phyloP scores from a whole-genome alignment of 345 rosid species.

The Citrus reticulata region DNA sequence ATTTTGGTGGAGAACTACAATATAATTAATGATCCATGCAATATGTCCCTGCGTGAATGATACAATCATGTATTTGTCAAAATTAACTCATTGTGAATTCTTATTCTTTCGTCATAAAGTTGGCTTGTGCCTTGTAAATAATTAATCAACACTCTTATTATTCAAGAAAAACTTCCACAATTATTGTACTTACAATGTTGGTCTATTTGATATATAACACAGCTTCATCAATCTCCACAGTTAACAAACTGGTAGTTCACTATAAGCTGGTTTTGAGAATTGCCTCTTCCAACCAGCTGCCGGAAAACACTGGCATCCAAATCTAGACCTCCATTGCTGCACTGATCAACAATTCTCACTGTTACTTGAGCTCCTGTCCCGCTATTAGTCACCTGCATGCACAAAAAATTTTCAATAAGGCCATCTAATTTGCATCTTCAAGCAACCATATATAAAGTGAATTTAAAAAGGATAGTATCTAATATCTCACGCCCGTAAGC shows the following conservation, averaged over 20 bases:
- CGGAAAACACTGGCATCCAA: slow-evolving; percentile 46
- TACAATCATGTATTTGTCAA: no score
- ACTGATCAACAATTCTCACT: slow-evolving; percentile 66
- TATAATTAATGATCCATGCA: no score
- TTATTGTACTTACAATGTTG: no score
- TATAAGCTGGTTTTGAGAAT: neutral
- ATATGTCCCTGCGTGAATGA: no score
- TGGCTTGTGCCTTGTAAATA: no score
- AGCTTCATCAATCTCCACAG: neutral
- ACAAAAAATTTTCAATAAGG: neutral
- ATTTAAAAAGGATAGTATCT: neutral
- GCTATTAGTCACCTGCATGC: slow-evolving; percentile 48
- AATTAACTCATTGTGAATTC: no score
- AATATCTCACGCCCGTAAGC: slow-evolving; percentile 41
- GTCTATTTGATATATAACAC: no score
- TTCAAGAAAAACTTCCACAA: no score
- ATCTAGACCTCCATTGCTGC: slow-evolving; percentile 59
- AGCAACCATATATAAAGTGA: no score
- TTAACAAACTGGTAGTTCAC: neutral
- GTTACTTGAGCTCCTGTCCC: slow-evolving; percentile 36
- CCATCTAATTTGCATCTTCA: neutral
- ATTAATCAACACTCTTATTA: no score
- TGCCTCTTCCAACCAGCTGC: slow-evolving; percentile 36
- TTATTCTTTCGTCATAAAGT: no score
- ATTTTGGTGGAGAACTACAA: no score